phyloP scores from a whole-genome alignment of 345 rosid species.

The Sisymbrium irio region DNA sequence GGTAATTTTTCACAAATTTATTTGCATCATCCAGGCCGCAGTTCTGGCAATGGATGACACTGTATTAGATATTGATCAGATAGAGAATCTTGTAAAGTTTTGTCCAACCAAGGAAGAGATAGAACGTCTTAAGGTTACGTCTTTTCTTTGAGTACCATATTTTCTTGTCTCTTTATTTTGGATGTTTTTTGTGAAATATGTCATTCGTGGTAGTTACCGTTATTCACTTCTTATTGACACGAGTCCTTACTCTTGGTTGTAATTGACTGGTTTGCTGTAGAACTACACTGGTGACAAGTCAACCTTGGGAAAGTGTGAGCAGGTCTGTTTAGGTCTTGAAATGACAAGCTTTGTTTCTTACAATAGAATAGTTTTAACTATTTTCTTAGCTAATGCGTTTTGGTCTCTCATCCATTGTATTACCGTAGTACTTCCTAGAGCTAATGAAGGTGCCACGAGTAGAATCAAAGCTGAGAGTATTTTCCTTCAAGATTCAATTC shows the following conservation, averaged over 20 bases:
- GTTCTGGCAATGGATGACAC: conserved; percentile 93
- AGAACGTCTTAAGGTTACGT: conserved; percentile 83
- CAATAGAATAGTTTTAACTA: too few species aligned
- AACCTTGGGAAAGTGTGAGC: conserved; percentile 88
- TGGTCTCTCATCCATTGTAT: conserved; percentile 3
- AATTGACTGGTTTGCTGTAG: conserved; percentile 34
- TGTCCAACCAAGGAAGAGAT: conserved; percentile 97
- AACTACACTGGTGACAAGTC: conserved; percentile 74
- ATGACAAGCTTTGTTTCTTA: conserved; percentile 3
- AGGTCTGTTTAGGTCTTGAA: conserved; percentile 50
- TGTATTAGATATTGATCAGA: conserved; percentile 80
- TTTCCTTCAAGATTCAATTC: conserved; percentile 93
- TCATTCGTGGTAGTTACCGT: not conserved
- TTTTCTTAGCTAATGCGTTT: too few species aligned
- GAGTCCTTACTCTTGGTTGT: conserved; percentile 3
- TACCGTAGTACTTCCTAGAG: conserved; percentile 75
- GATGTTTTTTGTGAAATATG: too few species aligned
- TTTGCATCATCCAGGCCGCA: conserved; percentile 61
- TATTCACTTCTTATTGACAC: conserved; percentile 9
- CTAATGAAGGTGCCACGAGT: conserved; percentile 98
- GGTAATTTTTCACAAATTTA: not conserved
- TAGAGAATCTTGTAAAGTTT: conserved; percentile 88
- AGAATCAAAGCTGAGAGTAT: conserved; percentile 89
- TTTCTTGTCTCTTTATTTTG: too few species aligned
- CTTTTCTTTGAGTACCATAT: conserved; percentile 20